Percentiles rank a stretch among this genome's conserved stretches.
Evolutionary conservation across 768 basidiomycete species (phyloP).

Genomic region (Obba rivulosa): DNA sequence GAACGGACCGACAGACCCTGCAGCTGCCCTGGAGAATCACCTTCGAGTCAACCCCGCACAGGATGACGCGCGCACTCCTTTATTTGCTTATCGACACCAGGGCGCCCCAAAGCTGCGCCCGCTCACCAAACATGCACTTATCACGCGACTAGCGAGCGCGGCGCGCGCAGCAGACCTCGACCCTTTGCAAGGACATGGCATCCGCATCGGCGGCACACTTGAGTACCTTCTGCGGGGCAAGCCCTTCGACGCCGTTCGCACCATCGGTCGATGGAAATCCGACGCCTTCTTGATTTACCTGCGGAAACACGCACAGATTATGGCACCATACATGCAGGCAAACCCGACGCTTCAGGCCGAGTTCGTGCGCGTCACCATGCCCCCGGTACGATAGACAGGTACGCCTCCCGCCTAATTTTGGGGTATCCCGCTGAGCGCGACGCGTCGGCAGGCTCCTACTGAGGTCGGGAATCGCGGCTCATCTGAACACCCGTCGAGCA

Average conservation of each 20-base stretch:
- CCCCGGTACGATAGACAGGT: background rate
- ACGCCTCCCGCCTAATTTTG: too few species aligned
- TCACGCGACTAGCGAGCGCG: slow-evolving; percentile 11
- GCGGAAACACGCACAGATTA: too few species aligned
- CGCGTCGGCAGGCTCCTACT: too few species aligned
- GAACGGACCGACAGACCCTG: slow-evolving; percentile 36
- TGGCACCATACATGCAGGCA: slow-evolving; percentile 28
- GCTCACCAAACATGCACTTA: slow-evolving; percentile 25
- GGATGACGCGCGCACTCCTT: background rate
- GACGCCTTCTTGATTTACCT: slow-evolving; percentile 28
- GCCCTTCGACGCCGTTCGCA: slow-evolving; percentile 32
- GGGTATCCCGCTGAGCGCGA: too few species aligned
- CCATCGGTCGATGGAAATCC: slow-evolving; percentile 31
- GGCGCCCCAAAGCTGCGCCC: too few species aligned
- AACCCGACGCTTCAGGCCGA: background rate
- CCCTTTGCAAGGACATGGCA: slow-evolving; percentile 26
- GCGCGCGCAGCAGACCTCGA: slow-evolving; percentile 6
- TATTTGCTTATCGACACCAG: slow-evolving; percentile 25
- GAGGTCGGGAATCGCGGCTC: too few species aligned
- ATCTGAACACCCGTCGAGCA: too few species aligned
- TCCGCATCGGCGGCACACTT: slow-evolving; percentile 26
- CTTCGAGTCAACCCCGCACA: slow-evolving; percentile 25
- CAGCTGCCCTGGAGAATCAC: slow-evolving; percentile 21
- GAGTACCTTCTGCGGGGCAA: slow-evolving; percentile 32
- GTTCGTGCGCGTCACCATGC: slow-evolving; percentile 1